These are phyloP conservation scores for Letharia columbiana DNA, from an alignment of 495 filamentous ascomycete genomes.

Conservation along the genomic window DNA sequence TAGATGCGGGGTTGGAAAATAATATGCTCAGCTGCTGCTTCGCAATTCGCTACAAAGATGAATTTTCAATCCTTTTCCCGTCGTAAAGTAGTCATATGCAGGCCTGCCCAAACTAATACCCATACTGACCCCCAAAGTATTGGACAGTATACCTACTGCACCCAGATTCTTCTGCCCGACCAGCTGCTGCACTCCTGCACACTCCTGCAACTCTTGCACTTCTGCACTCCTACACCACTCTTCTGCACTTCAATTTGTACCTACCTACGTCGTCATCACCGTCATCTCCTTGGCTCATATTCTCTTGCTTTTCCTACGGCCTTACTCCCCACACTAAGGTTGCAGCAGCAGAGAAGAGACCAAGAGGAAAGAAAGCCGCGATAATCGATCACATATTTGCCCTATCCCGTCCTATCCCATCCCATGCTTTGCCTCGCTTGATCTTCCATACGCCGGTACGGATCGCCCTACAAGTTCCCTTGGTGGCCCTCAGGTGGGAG, in stretches of 20 bases:
- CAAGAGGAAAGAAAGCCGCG: background rate
- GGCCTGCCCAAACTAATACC: slow-evolving; percentile 16
- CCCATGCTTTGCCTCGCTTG: background rate
- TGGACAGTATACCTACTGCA: background rate
- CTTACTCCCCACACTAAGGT: background rate
- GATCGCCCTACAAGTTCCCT: slow-evolving; percentile 10
- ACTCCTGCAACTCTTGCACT: no score
- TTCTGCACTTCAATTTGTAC: background rate
- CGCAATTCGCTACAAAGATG: background rate
- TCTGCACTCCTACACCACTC: background rate
- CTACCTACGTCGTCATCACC: background rate
- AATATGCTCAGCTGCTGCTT: slow-evolving; percentile 3
- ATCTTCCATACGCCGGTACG: slow-evolving; percentile 15
- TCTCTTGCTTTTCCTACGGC: background rate
- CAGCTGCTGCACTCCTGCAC: no score
- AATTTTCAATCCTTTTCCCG: background rate
- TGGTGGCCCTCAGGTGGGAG: slow-evolving; percentile 1
- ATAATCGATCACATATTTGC: background rate
- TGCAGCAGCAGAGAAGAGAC: background rate
- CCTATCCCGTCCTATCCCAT: background rate
- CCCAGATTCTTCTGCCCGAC: no score
- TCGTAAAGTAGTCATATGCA: background rate
- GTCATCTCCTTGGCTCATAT: background rate
- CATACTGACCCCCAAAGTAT: background rate
- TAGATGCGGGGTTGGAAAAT: background rate